Base-by-base conservation (phyloP, 1,284 basidiomycete species). In the Moesziomyces sp. region DNA sequence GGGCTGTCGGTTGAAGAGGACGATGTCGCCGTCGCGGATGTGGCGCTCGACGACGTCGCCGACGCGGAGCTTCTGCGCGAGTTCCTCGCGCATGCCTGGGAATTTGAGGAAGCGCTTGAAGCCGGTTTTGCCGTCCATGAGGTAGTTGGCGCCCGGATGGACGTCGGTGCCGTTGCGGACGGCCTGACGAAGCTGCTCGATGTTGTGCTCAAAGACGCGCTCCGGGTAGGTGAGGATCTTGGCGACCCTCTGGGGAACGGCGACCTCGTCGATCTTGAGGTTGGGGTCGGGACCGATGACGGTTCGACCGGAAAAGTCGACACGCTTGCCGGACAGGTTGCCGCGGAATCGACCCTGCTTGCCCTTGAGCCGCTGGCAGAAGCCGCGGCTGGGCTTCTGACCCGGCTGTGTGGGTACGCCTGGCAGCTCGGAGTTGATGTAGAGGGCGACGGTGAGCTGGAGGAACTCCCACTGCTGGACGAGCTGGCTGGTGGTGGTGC, bases 271-370 rank as follows among this genome's bases (percentile, higher is more conserved):
- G 81, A 99, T 98, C 53, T 93, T 91, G 68, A 99, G 87, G 84
- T 99, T 99, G 11, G 97, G 97, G 84, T 99, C 97, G 0, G 97
- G 97, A 3, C 94, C 96, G 82, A 99, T 99, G 85, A 99, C 97
- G 6, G 97, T 99, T 80, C 97, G 91, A 18, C 91, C 97, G 1
- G 95, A 98, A 83, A 99, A 99, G 85, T 99, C 97, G 77, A 99
- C 97, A 85, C 97, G 93, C 85, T 99, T 99, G 69, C 97, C 97
- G 0, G 95, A 98, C 19, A 99, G 88, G 84, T 99, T 99, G 30
- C 97, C 97, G 85, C 97, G 90, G 87, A 99, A 99, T 60, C 97
- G 94, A 80, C 97, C 97, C 85, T 98, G 94, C 85, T 99, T 99
- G 46, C 97, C 97, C 86, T 99, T 99, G 62, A 99, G 87, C 19